Conservation (phyloP, 2,329 filamentous ascomycete genomes). For the Scytalidium sp. region DNA sequence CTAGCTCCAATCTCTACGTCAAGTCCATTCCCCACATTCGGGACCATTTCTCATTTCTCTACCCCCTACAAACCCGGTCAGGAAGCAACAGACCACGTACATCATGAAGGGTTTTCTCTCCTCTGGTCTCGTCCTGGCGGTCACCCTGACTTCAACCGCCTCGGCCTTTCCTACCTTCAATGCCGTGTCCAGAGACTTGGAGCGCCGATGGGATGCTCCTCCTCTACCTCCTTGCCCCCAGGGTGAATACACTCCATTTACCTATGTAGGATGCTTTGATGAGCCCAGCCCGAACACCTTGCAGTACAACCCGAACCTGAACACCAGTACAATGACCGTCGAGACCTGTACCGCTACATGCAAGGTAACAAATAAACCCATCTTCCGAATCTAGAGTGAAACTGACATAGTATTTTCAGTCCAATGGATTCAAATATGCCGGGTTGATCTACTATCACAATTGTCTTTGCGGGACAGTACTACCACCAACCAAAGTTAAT, state of each 20-base stretch:
- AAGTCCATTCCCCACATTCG: too few relatives aligned
- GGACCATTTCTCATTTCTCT: too few relatives aligned
- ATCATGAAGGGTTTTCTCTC: background rate
- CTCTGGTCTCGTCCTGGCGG: background rate
- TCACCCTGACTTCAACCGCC: background rate
- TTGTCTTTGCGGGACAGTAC: background rate
- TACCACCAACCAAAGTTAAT: background rate
- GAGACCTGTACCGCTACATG: background rate
- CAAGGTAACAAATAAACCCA: background rate
- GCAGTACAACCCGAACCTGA: background rate
- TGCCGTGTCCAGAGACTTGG: background rate
- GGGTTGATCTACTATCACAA: background rate
- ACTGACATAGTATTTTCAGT: background rate
- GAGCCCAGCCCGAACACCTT: background rate
- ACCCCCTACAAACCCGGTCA: background rate
- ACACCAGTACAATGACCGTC: background rate
- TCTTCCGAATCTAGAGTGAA: background rate
- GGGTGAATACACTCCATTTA: background rate
- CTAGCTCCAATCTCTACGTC: too few relatives aligned
- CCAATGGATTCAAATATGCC: constrained; percentile 4
- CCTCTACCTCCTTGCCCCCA: constrained; percentile 1
- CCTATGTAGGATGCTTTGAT: constrained; percentile 1
- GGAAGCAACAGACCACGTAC: background rate
- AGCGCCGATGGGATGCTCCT: background rate
- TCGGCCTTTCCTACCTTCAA: background rate